Conservation (phyloP, 345 rosid genomes). For the Camelina laxa region DNA sequence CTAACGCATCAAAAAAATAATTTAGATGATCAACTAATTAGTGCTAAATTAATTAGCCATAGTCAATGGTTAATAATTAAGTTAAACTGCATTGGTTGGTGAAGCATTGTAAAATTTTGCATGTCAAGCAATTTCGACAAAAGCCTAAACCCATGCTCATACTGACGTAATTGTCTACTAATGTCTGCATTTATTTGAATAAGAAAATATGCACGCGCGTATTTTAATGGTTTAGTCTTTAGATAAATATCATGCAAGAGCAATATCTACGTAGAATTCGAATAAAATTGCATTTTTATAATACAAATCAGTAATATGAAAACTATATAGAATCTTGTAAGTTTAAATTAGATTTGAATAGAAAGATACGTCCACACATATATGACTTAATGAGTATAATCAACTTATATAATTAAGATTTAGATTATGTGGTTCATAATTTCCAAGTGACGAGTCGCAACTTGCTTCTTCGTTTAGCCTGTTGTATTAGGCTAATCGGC, state of each 20-base stretch:
- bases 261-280: not conserved
- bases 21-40: conserved; percentile 29
- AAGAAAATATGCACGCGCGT: not conserved
- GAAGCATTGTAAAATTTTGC: conserved; percentile 36
- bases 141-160: conserved; percentile 29
- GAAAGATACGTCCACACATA: conserved; percentile 3
- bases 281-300: not conserved
- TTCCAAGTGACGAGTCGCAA: not conserved
- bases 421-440: not conserved
- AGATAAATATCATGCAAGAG: conserved; percentile 13
- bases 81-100: conserved; percentile 11
- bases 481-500: not conserved
- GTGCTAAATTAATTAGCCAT: conserved; percentile 16
- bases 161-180: conserved; percentile 41
- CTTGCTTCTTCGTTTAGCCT: not conserved
- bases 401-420: not conserved
- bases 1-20: not conserved
- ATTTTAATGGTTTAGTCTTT: not conserved
- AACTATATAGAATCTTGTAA: not conserved
- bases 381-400: not conserved
- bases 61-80: conserved; percentile 19
- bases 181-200: conserved; percentile 11
- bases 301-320: not conserved
- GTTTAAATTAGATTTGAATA: not conserved
- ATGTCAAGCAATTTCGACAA: conserved; percentile 41